phyloP scores from a whole-genome alignment of 2,329 filamentous ascomycete genomes.

The Paradendryphiella salina region DNA sequence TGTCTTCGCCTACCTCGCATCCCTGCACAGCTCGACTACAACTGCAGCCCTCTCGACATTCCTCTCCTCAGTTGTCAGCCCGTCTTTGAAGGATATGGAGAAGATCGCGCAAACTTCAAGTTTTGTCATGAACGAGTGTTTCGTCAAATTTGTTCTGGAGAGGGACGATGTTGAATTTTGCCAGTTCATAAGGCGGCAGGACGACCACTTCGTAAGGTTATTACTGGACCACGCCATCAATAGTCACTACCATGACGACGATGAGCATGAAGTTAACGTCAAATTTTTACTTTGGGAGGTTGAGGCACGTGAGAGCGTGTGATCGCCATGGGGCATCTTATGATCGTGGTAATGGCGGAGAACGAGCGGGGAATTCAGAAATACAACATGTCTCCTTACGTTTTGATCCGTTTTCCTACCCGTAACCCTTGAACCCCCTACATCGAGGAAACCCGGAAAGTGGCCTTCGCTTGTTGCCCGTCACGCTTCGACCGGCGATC shows the following conservation, averaged over 20 bases:
- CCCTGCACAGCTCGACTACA: slow-evolving; percentile 9
- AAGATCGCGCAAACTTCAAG: slow-evolving; percentile 14
- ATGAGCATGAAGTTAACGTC: slow-evolving; percentile 24
- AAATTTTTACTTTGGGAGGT: slow-evolving; percentile 31
- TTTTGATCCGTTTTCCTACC: background rate
- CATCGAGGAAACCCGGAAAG: background rate
- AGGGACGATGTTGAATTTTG: slow-evolving; percentile 26
- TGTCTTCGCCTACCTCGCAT: slow-evolving; percentile 26
- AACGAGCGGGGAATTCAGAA: background rate
- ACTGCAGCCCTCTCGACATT: slow-evolving; percentile 15
- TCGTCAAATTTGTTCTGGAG: slow-evolving; percentile 24
- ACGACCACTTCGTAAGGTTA: slow-evolving; percentile 21
- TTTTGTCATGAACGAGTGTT: slow-evolving; percentile 29
- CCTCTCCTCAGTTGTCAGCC: slow-evolving; percentile 21
- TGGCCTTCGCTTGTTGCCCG: background rate
- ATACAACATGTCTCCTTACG: background rate
- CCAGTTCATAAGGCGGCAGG: slow-evolving; percentile 27
- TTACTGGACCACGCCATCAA: slow-evolving; percentile 29
- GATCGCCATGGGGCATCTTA: background rate
- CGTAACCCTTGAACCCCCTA: background rate
- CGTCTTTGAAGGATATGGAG: slow-evolving; percentile 26
- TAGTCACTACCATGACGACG: slow-evolving; percentile 19
- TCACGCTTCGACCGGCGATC: background rate
- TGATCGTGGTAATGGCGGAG: background rate
- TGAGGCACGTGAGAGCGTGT: slow-evolving; percentile 26